Evolutionary conservation across 768 basidiomycete genomes (phyloP), one percentile per base, ranked within the genome.

Genomic region (Trametes cubensis): DNA sequence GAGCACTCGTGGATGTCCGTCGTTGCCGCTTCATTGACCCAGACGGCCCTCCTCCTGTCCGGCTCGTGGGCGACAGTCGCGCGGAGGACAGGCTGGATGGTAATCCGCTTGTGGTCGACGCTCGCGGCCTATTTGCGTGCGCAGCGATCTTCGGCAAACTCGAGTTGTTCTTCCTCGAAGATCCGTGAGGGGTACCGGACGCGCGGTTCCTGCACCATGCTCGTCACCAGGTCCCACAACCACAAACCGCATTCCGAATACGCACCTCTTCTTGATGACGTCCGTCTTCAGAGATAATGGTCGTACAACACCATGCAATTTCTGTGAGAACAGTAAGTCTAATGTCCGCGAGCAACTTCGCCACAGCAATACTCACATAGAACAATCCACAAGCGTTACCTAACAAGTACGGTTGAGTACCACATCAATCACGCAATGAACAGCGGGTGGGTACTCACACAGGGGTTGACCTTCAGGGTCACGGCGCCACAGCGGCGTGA

Each of bases 271-370:
- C 87, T 98, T 97, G 77, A 96, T 97, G 48, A 95, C 90, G 73
- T 98, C 94, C 45, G 95, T 98, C 83, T 97, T 97, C 63, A 98
- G 83, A 41, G 94, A 95, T 65, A 96, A 79, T 8, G 96, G 96
- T 56, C 96, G 85, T 6, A 95, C 92, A 52, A 98, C 95, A 49
- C 94, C 94, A 70, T 98, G 96, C 41, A 98, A 78, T 87, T 98
- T 98, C 92, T 95, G 63, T 18, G 46, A 17, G 55, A 45, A 49
- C 20, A 23, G 66, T 50, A 34, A 58, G 40, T 45, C 38, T 51
- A 49, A 54, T 7, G 54, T 25, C 40, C 49, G 21, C 28, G 15
- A 26, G 46, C 13, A 21, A 25, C 60, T 59, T 14, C 0, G 46
- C 17, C 14, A 25, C 40, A 51, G 26, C 10, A 18, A 21, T 18